A percentile compares a stretch with the other conserved stretches of the same genome.
phyloP scores from a whole-genome alignment of 2,329 filamentous ascomycete species.

The Aspergillus sp. region DNA sequence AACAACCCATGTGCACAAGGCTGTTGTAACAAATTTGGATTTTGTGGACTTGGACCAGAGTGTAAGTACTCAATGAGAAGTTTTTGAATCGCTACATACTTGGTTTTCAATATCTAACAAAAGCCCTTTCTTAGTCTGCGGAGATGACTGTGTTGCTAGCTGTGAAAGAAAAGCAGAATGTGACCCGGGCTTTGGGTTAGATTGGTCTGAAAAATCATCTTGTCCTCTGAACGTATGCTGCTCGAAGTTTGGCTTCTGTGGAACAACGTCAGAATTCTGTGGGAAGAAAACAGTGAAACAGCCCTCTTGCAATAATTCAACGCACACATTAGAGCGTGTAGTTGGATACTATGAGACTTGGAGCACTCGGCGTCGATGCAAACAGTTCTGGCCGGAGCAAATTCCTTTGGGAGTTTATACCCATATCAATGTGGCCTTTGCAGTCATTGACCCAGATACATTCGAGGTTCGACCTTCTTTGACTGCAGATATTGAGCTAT shows the following conservation, averaged over 20 bases:
- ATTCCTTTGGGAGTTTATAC: slow-evolving; percentile 18
- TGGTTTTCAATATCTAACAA: no score
- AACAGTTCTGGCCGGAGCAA: slow-evolving; percentile 15
- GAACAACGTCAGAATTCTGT: neutral
- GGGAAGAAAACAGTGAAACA: neutral
- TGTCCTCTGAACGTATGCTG: slow-evolving; percentile 12
- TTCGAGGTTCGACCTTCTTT: slow-evolving; percentile 9
- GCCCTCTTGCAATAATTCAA: no score
- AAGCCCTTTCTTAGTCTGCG: neutral
- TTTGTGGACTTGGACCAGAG: slow-evolving; percentile 10
- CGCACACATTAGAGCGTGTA: slow-evolving; percentile 4
- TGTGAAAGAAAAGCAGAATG: slow-evolving; percentile 10
- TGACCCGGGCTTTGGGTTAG: slow-evolving; percentile 4
- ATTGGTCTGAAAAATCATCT: neutral
- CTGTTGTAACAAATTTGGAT: slow-evolving; percentile 12
- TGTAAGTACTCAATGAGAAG: neutral
- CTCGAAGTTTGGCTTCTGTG: slow-evolving; percentile 12
- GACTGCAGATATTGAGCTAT: slow-evolving; percentile 22
- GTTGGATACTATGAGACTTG: slow-evolving; percentile 44
- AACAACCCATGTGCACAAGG: slow-evolving; percentile 5
- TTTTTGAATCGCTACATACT: no score
- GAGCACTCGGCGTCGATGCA: slow-evolving; percentile 25
- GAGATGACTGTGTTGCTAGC: slow-evolving; percentile 7
- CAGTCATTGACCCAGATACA: slow-evolving; percentile 11
- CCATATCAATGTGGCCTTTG: slow-evolving; percentile 18